A percentile compares a stretch with the other conserved stretches of the same genome.
These are phyloP conservation scores for Leccinum obscurum DNA, from an alignment of 768 basidiomycete genomes.

Conservation along the genomic window DNA sequence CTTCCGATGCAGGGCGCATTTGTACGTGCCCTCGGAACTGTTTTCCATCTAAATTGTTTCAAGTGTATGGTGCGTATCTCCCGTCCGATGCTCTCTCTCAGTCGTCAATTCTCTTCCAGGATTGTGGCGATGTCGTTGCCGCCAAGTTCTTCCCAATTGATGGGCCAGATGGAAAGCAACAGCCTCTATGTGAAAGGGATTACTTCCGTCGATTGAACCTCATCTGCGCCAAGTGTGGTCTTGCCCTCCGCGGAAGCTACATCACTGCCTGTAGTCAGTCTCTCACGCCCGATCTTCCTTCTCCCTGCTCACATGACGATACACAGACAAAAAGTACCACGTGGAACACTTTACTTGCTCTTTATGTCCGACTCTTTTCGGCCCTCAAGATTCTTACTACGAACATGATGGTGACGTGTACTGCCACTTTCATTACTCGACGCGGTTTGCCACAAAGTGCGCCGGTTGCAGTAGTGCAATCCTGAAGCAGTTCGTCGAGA, in stretches of 20 bases:
- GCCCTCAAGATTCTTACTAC: conserved; percentile 98
- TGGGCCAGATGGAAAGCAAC: conserved; percentile 82
- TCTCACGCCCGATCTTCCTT: not conserved
- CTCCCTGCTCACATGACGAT: conserved; percentile 16
- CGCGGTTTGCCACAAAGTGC: conserved; percentile 97
- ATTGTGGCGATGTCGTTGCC: conserved; percentile 94
- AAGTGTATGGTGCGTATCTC: conserved; percentile 80
- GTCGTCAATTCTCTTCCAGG: conserved; percentile 47
- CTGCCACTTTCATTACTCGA: conserved; percentile 99
- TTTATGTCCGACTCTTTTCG: conserved; percentile 92
- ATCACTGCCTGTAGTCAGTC: conserved; percentile 97
- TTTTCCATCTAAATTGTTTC: conserved; percentile 98
- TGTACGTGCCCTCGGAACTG: conserved; percentile 90
- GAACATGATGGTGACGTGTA: conserved; percentile 98
- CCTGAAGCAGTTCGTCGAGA: conserved; percentile 98
- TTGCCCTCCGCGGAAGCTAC: conserved; percentile 94
- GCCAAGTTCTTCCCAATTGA: conserved; percentile 99
- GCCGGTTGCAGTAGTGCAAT: conserved; percentile 97
- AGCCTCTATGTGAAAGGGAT: conserved; percentile 97
- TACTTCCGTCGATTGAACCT: conserved; percentile 96
- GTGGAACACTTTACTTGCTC: conserved; percentile 99
- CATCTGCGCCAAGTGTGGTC: conserved; percentile 94
- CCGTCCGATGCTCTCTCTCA: not conserved
- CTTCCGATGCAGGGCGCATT: conserved; percentile 92
- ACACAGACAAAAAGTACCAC: conserved; percentile 93